phyloP scores from a whole-genome alignment of 208 protist species.

The Trypanosoma congolense region DNA sequence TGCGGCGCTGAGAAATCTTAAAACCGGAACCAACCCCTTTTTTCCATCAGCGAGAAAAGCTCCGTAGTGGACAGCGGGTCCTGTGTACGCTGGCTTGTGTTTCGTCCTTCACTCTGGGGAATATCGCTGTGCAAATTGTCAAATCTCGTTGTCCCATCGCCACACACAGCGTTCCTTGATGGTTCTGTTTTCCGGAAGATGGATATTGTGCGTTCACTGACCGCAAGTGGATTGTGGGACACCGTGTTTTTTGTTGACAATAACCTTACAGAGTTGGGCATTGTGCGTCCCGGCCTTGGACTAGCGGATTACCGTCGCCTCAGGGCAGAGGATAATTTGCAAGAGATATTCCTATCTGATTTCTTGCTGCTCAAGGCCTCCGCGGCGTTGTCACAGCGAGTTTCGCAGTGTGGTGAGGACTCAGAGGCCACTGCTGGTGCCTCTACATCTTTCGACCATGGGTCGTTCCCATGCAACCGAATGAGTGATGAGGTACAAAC shows the following conservation, averaged over 20 bases:
- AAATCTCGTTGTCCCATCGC: slow-evolving; percentile 54
- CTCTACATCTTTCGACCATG: too few species aligned
- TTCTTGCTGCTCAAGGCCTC: slow-evolving; percentile 51
- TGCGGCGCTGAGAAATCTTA: slow-evolving; percentile 28
- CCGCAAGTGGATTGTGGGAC: slow-evolving; percentile 68
- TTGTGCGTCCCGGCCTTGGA: slow-evolving; percentile 58
- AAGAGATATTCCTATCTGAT: slow-evolving; percentile 62
- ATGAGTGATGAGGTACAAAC: too few species aligned
- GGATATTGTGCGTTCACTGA: slow-evolving; percentile 82
- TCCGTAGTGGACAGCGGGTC: slow-evolving; percentile 14
- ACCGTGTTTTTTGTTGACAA: slow-evolving; percentile 86
- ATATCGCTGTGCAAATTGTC: slow-evolving; percentile 67
- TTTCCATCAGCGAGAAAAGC: slow-evolving; percentile 5
- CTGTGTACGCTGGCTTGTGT: slow-evolving; percentile 63
- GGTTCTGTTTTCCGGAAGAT: slow-evolving; percentile 72
- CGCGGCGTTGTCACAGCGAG: slow-evolving; percentile 37
- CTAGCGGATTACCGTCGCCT: slow-evolving; percentile 47
- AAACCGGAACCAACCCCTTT: slow-evolving; percentile 31
- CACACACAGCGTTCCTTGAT: slow-evolving; percentile 67
- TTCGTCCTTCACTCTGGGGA: slow-evolving; percentile 68
- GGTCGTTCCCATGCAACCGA: too few species aligned
- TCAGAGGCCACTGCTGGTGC: too few species aligned
- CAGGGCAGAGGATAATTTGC: slow-evolving; percentile 26
- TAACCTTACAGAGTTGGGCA: slow-evolving; percentile 73
- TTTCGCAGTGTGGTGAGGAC: slow-evolving; percentile 31